Percentiles rank a stretch among this genome's conserved stretches.
phyloP scores from a whole-genome alignment of 2,329 filamentous ascomycete species.

The Aaosphaeria pasadenensis region DNA sequence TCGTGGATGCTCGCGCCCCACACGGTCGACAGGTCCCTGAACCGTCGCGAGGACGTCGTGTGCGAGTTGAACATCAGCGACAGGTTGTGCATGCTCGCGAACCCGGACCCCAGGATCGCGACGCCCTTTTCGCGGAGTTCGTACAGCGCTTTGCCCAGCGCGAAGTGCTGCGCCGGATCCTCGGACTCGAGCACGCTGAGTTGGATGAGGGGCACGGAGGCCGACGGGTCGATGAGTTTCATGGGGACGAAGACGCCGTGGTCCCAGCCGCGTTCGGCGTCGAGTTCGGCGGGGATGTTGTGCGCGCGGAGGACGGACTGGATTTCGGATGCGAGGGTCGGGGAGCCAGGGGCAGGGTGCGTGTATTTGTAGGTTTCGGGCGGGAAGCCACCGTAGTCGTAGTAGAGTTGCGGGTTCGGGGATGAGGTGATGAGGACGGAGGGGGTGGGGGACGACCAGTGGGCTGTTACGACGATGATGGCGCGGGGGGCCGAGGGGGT shows the following conservation, averaged over 20 bases:
- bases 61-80: slow-evolving; percentile 42
- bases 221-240: slow-evolving; percentile 52
- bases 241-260: slow-evolving; percentile 61
- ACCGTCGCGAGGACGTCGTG: slow-evolving; percentile 18
- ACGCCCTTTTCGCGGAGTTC: slow-evolving; percentile 52
- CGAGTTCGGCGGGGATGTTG: slow-evolving; percentile 21
- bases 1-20: slow-evolving; percentile 51
- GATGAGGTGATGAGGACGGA: slow-evolving; percentile 53
- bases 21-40: slow-evolving; percentile 28
- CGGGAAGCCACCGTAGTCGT: slow-evolving; percentile 61
- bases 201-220: slow-evolving; percentile 56
- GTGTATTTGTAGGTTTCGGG: slow-evolving; percentile 53
- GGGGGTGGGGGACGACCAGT: slow-evolving; percentile 51
- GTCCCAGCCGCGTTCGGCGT: slow-evolving; percentile 48
- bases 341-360: slow-evolving; percentile 57
- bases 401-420: slow-evolving; percentile 48
- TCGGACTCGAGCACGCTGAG: slow-evolving; percentile 55
- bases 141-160: slow-evolving; percentile 53
- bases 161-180: slow-evolving; percentile 48
- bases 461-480: slow-evolving; percentile 58
- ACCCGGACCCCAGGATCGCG: slow-evolving; percentile 60
- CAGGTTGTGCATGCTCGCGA: slow-evolving; percentile 58
- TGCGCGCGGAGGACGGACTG: slow-evolving; percentile 15
- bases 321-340: slow-evolving; percentile 48
- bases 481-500: slow-evolving; percentile 50